phyloP scores from a whole-genome alignment of 2,329 filamentous ascomycete species.

The Penicillium vulpinum region DNA sequence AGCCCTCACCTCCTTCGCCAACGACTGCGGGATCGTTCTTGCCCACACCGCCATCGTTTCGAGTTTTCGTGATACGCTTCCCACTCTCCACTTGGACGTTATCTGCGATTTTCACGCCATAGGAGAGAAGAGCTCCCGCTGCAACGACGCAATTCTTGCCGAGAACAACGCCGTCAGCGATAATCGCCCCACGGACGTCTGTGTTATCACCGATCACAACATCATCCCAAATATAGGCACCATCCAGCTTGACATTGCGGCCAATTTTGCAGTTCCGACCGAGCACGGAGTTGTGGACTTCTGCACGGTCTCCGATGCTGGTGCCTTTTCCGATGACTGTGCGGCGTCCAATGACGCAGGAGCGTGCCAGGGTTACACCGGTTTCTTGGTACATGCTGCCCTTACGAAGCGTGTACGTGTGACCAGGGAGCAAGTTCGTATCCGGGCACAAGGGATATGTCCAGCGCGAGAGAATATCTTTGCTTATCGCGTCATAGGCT shows the following conservation, averaged over 20 bases:
- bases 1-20: conserved; percentile 60
- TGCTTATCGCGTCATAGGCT: conserved; percentile 85
- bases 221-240: conserved; percentile 87
- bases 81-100: conserved; percentile 49
- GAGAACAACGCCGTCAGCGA: conserved; percentile 71
- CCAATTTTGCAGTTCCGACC: conserved; percentile 86
- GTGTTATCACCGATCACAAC: conserved; percentile 73
- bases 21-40: conserved; percentile 56
- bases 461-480: conserved; percentile 83
- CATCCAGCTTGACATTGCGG: conserved; percentile 73
- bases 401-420: conserved; percentile 71
- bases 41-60: conserved; percentile 45
- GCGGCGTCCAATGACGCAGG: conserved; percentile 66
- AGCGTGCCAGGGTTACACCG: conserved; percentile 70
- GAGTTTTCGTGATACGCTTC: conserved; percentile 47
- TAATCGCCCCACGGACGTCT: conserved; percentile 68
- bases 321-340: conserved; percentile 77
- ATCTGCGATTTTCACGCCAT: conserved; percentile 70
- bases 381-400: conserved; percentile 76
- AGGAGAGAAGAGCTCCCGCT: conserved; percentile 75
- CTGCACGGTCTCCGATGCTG: conserved; percentile 69
- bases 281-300: conserved; percentile 73
- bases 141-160: conserved; percentile 70
- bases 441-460: conserved; percentile 87
- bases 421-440: conserved; percentile 75